Percentiles rank a stretch among this genome's conserved stretches.
Conservation (phyloP, 2,329 filamentous ascomycete species). For the Cladosporium oxysporum region DNA sequence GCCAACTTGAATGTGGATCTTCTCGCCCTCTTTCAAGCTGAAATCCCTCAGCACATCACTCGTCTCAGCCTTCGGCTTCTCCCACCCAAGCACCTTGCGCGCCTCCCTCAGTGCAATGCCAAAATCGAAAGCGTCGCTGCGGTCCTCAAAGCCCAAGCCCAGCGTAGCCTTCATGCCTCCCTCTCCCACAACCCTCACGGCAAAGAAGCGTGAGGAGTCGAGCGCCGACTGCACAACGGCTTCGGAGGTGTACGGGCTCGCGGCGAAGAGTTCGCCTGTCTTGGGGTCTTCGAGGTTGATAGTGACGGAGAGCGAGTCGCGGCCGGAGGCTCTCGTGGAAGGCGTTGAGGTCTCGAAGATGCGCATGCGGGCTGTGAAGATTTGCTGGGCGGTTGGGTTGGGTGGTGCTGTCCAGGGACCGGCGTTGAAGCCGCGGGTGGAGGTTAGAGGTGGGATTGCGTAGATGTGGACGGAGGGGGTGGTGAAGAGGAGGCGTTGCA, state of each 20-base stretch:
- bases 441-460: constrained; percentile 77
- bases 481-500: constrained; percentile 71
- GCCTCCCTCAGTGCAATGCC: constrained; percentile 78
- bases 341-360: constrained; percentile 38
- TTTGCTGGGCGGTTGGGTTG: constrained; percentile 66
- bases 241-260: constrained; percentile 70
- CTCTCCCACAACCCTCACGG: constrained; percentile 74
- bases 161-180: constrained; percentile 74
- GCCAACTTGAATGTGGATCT: constrained; percentile 77
- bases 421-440: constrained; percentile 77
- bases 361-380: constrained; percentile 82
- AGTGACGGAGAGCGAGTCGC: constrained; percentile 57
- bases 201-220: constrained; percentile 83
- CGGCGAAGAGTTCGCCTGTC: constrained; percentile 76
- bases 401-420: constrained; percentile 71
- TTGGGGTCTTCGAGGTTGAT: constrained; percentile 76
- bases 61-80: constrained; percentile 54
- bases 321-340: constrained; percentile 46
- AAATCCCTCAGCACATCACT: constrained; percentile 66
- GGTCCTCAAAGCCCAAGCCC: constrained; percentile 84
- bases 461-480: constrained; percentile 78
- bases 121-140: constrained; percentile 84
- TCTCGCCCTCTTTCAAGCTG: constrained; percentile 86
- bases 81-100: constrained; percentile 68
- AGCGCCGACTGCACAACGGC: constrained; percentile 73